Evolutionary conservation across 139 green algal genomes (phyloP), one percentile per base, ranked within the genome.

Genomic region (Asterochloris sp.): DNA sequence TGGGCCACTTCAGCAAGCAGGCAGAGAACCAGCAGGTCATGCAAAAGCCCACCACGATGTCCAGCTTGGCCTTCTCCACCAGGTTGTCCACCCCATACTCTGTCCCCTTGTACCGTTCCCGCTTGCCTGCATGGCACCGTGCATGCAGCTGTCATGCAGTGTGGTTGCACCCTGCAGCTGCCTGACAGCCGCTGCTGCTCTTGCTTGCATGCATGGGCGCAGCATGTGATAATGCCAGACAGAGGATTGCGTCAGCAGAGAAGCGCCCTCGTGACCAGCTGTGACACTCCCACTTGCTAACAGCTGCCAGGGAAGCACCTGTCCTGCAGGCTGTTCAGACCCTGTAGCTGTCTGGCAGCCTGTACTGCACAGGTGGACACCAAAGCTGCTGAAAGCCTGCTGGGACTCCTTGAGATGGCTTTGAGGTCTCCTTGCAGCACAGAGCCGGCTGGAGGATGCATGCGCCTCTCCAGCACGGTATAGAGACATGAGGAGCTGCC

Each of bases 101-200:
- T 0, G 88, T 95, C 61, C 94, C 94, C 19, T 73, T 88, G 85
- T 96, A 98, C 24, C 94, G 88, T 88, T 98, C 94, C 28, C 87
- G 84, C 62, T 71, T 83, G 17, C 92, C 91, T 95, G 88, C 69
- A 71, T 71, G 21, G 66, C 66, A 71, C 66, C 1, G 17, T 13
- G 66, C 66, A 21, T 71, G 66, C 21, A 21, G 66, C 66, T 71
- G 66, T 23, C 66, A 26, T 23, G 21, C 66, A 4, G 19, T 10
- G 19, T 71, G 66, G 1, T 2, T 23, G 21, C 21, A 1, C 47
- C 24, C 38, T 38, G 66, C 21, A 82, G 23, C 61, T 74, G 6
- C 61, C 29, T 0, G 38, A 73, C 16, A 1, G 26, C 38, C 12
- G 47, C 19, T 80, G 24, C 26, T 16, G 60, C 23, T n/a, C 27